Percentiles rank a stretch among this genome's conserved stretches.
phyloP scores from a whole-genome alignment of 148 eudicot genomes.

The Silene latifolia region DNA sequence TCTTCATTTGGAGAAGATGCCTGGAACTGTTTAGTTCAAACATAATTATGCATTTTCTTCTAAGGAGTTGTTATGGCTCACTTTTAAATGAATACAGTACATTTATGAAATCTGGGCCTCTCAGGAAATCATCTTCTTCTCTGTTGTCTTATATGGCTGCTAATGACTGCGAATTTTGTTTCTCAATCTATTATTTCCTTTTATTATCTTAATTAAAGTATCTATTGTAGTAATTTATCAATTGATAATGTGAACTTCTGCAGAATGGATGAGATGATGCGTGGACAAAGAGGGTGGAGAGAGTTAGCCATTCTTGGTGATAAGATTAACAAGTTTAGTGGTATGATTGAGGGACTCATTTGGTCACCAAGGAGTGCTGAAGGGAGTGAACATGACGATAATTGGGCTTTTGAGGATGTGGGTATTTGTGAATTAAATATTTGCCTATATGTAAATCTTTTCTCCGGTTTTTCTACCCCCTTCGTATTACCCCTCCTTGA shows the following conservation, averaged over 20 bases:
- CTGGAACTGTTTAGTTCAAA: neutral
- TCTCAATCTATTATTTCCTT: neutral
- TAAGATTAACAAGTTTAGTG: constrained; percentile 87
- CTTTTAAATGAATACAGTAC: neutral
- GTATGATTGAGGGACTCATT: constrained; percentile 94
- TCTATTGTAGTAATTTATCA: neutral
- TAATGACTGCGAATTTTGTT: neutral
- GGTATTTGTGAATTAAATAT: constrained; percentile 21
- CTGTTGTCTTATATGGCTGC: neutral
- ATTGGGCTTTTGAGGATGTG: constrained; percentile 95
- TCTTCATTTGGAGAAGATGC: neutral
- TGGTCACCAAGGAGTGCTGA: constrained; percentile 92
- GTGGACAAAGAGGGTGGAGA: constrained; percentile 99
- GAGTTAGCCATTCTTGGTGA: constrained; percentile 91
- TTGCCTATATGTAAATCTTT: neutral
- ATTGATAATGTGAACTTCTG: constrained; percentile 25
- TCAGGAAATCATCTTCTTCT: neutral
- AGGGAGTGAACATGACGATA: constrained; percentile 61
- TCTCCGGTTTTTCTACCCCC: neutral
- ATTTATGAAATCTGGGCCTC: neutral
- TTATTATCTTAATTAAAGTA: neutral
- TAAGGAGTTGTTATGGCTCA: neutral
- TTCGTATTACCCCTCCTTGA: neutral
- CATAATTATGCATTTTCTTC: neutral
- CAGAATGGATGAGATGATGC: constrained; percentile 99